Percentiles rank a stretch among this genome's conserved stretches.
phyloP scores from a whole-genome alignment of 1,284 basidiomycete genomes.

The Psilocybe mexicana region DNA sequence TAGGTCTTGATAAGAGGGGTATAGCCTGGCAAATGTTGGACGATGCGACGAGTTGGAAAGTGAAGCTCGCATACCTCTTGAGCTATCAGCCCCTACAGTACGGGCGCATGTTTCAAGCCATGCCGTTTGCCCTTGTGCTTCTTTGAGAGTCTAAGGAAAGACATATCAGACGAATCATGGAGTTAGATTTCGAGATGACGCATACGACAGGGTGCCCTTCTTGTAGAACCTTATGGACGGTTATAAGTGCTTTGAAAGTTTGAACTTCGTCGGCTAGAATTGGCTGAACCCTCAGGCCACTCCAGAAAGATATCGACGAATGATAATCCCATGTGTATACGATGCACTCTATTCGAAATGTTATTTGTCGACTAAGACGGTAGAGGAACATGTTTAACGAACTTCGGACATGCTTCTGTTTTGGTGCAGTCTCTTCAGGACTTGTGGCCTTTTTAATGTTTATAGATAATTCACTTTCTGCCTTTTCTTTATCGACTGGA shows the following conservation, averaged over 20 bases:
- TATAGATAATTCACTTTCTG: slow-evolving; percentile 86
- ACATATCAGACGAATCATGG: slow-evolving; percentile 7
- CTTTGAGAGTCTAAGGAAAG: slow-evolving; percentile 78
- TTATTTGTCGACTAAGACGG: slow-evolving; percentile 11
- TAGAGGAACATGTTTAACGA: slow-evolving; percentile 35
- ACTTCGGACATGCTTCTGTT: slow-evolving; percentile 98
- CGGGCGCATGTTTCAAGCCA: slow-evolving; percentile 96
- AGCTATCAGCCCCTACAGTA: slow-evolving; percentile 80
- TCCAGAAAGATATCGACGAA: slow-evolving; percentile 96
- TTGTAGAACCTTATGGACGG: slow-evolving; percentile 93
- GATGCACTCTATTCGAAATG: slow-evolving; percentile 74
- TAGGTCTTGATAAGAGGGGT: slow-evolving; percentile 91
- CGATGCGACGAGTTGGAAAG: neutral
- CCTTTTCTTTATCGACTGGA: slow-evolving; percentile 96
- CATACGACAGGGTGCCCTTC: slow-evolving; percentile 90
- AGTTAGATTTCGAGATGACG: slow-evolving; percentile 3
- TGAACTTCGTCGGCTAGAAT: slow-evolving; percentile 94
- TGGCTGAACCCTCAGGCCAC: slow-evolving; percentile 90
- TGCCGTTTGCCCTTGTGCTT: slow-evolving; percentile 93
- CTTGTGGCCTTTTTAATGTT: slow-evolving; percentile 98
- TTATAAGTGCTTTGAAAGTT: slow-evolving; percentile 95
- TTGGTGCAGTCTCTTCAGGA: slow-evolving; percentile 89
- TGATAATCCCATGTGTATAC: slow-evolving; percentile 99
- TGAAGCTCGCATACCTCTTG: slow-evolving; percentile 56
- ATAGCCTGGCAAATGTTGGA: slow-evolving; percentile 61